Conservation (phyloP, 2,329 filamentous ascomycete genomes). For the Hawksworthiomyces lignivorus region DNA sequence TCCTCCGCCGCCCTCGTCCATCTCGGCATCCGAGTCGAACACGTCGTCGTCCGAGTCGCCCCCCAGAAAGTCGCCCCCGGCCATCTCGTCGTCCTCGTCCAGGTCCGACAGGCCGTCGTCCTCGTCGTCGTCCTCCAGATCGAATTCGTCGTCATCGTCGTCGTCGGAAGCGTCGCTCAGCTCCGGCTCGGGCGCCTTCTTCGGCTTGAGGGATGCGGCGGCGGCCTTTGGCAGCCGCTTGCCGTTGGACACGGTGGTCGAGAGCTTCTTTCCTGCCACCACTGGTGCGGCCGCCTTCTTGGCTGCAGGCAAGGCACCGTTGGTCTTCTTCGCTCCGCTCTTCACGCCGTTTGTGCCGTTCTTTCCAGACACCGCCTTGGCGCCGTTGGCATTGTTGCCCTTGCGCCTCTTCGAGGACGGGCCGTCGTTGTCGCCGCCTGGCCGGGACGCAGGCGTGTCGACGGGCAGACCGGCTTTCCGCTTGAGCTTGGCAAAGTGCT, state of each 20-base stretch:
- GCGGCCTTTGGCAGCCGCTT: slow-evolving; percentile 24
- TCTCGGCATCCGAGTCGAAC: slow-evolving; percentile 64
- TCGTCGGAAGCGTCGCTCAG: neutral
- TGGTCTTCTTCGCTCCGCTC: slow-evolving; percentile 21
- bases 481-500: slow-evolving; percentile 70
- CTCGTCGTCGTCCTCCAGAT: neutral
- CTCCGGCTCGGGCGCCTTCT: slow-evolving; percentile 27
- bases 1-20: slow-evolving; percentile 30
- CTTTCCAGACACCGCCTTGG: slow-evolving; percentile 25
- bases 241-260: slow-evolving; percentile 6
- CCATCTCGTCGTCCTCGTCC: slow-evolving; percentile 31
- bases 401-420: slow-evolving; percentile 53
- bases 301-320: slow-evolving; percentile 19
- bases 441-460: slow-evolving; percentile 43
- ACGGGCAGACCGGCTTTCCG: slow-evolving; percentile 71
- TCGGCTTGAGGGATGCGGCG: slow-evolving; percentile 19
- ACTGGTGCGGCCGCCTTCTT: slow-evolving; percentile 23
- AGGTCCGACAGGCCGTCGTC: slow-evolving; percentile 29
- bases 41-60: slow-evolving; percentile 49
- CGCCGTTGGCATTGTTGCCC: slow-evolving; percentile 26
- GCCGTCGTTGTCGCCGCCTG: slow-evolving; percentile 34
- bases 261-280: slow-evolving; percentile 22
- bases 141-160: slow-evolving; percentile 22
- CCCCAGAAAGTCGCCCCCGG: slow-evolving; percentile 45
- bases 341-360: slow-evolving; percentile 18